Evolutionary conservation across 805 yeast genomes (phyloP), one percentile per base, ranked within the genome.

Genomic region (Pichia nakasei): DNA sequence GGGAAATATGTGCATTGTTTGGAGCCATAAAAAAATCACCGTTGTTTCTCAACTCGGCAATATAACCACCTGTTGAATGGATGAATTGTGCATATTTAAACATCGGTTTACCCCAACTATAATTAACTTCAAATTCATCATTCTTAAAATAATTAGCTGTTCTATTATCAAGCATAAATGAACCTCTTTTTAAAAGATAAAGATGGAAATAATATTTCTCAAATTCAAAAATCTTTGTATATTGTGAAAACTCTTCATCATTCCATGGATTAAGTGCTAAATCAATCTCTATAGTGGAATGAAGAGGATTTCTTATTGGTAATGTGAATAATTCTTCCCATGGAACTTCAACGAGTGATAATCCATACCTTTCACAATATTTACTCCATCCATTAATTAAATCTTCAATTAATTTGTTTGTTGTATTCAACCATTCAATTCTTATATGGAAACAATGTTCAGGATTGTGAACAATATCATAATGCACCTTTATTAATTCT

Each of bases 361-460:
- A 69, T 0, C 96, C 97, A 56, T 85, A 86, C 43, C 94, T 63
- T 47, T 87, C 95, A 53, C 96, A 86, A 39, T 82, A 68, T 44
- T 96, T 72, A 0, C 87, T 76, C 85, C 97, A 83, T 39, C 77
- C 73, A 37, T 72, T 78, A 36, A 88, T 70, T 12, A 84, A 68
- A 51, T 88, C 95, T 46, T 88, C 96, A 40, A 86, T 78, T 27
- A 85, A 66, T 57, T 84, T 85, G 2, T 95, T 83, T 0, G 97
- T 87, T 0, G 95, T 80, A 48, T 84, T 86, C 27, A 91, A 65
- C 99, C 99, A 93, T 58, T 93, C 97, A 13, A 91, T 61, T 38
- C 96, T 69, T 27, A 93, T 73, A 56, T 91, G 97, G 66, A 81
- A 93, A 57, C 97, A 89, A 55, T 89, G 95, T 52, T 85, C 91